Conservation (phyloP, 2,329 filamentous ascomycete species). For the Hypoxylon sp. region DNA sequence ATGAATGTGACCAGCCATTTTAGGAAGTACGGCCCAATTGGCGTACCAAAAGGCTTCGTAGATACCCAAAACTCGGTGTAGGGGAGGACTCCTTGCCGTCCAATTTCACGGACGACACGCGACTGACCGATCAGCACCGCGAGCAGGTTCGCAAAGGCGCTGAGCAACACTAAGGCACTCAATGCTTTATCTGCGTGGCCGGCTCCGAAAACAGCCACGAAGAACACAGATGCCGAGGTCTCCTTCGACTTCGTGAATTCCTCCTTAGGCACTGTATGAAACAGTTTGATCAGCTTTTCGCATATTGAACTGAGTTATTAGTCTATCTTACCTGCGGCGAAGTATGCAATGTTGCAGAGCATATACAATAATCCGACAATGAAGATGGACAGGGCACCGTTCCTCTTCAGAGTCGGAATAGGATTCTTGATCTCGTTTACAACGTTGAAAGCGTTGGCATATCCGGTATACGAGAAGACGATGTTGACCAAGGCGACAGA, state of each 20-base stretch:
- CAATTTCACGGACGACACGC: constrained; percentile 66
- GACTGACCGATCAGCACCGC: constrained; percentile 64
- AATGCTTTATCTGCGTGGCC: constrained; percentile 58
- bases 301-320: neutral
- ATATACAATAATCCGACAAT: constrained; percentile 63
- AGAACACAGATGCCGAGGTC: constrained; percentile 65
- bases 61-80: constrained; percentile 67
- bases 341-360: constrained; percentile 67
- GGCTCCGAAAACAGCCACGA: constrained; percentile 63
- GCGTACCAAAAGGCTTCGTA: constrained; percentile 69
- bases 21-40: constrained; percentile 64
- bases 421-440: constrained; percentile 67
- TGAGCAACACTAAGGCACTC: constrained; percentile 64
- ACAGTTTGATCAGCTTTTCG: neutral
- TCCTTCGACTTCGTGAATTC: constrained; percentile 60
- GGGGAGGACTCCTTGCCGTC: constrained; percentile 66
- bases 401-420: constrained; percentile 60
- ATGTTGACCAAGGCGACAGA: constrained; percentile 67
- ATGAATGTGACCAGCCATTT: constrained; percentile 64
- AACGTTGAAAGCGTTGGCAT: constrained; percentile 66
- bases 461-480: constrained; percentile 65
- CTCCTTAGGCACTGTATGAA: constrained; percentile 54
- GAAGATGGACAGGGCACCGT: constrained; percentile 57
- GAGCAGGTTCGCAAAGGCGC: constrained; percentile 65
- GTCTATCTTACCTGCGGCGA: constrained; percentile 55